A percentile compares a stretch with the other conserved stretches of the same genome.
These are phyloP conservation scores for Alternaria sp. DNA, from an alignment of 2,329 filamentous ascomycete species.

Conservation along the genomic window DNA sequence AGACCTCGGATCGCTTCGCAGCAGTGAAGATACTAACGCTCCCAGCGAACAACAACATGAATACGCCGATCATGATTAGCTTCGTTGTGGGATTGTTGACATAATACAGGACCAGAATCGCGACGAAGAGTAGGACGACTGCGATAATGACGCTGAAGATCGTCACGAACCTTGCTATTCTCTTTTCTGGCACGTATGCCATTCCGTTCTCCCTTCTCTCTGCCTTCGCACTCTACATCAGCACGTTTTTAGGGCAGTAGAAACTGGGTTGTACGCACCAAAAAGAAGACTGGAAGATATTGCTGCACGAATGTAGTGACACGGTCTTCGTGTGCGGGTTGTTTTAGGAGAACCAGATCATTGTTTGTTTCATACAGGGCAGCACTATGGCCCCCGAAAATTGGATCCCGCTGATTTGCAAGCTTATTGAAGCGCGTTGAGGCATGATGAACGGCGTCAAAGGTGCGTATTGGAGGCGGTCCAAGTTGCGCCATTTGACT, in stretches of 20 bases:
- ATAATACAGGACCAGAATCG: not conserved
- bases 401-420: not conserved
- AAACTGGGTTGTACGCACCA: not conserved
- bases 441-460: not conserved
- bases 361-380: not conserved
- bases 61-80: not conserved
- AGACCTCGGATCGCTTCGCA: not conserved
- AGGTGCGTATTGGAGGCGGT: not conserved
- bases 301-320: not conserved
- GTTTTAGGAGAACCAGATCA: not conserved
- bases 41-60: not conserved
- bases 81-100: not conserved
- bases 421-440: not conserved
- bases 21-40: not conserved
- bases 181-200: not conserved
- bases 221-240: not conserved
- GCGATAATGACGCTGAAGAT: not conserved
- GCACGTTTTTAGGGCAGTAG: not conserved
- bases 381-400: not conserved
- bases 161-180: not conserved
- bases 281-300: not conserved
- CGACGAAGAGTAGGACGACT: not conserved
- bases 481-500: not conserved
- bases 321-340: not conserved
- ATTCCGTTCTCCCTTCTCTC: not conserved